phyloP scores from a whole-genome alignment of 768 basidiomycete species.

The Boletus pseudopeckii region DNA sequence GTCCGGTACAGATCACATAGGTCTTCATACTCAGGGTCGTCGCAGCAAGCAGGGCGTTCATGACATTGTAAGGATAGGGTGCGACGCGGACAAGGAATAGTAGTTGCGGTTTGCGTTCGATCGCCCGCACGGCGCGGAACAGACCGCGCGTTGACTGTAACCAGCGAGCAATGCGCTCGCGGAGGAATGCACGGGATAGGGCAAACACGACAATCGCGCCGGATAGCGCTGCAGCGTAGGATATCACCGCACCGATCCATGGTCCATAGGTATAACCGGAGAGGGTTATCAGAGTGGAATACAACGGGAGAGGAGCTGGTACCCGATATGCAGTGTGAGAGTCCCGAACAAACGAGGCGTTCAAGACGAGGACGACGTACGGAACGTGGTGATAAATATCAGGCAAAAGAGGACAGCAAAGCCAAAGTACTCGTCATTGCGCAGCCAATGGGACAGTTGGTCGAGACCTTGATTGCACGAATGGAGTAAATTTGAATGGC shows the following conservation, averaged over 20 bases:
- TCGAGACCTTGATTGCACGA: constrained; percentile 61
- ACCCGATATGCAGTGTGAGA: constrained; percentile 7
- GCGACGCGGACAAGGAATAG: constrained; percentile 90
- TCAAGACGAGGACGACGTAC: constrained; percentile 46
- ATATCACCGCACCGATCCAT: constrained; percentile 80
- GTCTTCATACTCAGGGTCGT: constrained; percentile 75
- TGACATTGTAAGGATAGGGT: constrained; percentile 92
- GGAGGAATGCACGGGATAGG: constrained; percentile 71
- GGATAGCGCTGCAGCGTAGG: constrained; percentile 79
- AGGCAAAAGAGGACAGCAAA: constrained; percentile 76
- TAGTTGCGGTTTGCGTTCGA: constrained; percentile 82
- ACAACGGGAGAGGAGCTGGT: constrained; percentile 83
- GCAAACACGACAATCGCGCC: constrained; percentile 85
- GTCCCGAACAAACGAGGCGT: constrained; percentile 2
- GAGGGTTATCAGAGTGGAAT: constrained; percentile 89
- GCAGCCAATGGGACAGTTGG: constrained; percentile 73
- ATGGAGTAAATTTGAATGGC: not conserved
- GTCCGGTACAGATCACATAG: constrained; percentile 75
- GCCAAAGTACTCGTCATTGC: constrained; percentile 67
- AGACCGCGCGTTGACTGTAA: constrained; percentile 68
- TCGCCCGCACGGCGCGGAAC: constrained; percentile 78
- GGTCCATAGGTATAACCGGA: constrained; percentile 90
- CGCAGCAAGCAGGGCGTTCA: constrained; percentile 91
- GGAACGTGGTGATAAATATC: constrained; percentile 85
- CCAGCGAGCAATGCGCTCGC: constrained; percentile 67